phyloP scores from a whole-genome alignment of 805 yeast species.

The Monosporozyma siamensis region DNA sequence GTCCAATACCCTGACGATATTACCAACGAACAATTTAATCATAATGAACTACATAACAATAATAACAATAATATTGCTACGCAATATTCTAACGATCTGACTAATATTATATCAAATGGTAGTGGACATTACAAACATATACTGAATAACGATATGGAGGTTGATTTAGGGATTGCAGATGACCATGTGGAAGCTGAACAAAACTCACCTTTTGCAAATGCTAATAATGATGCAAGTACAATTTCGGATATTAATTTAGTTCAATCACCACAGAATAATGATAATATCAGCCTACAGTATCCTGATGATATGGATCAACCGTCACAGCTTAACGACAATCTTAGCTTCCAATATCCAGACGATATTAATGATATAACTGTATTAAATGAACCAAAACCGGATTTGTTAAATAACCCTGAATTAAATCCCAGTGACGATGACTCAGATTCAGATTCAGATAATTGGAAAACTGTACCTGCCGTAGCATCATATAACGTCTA shows the following conservation, averaged over 20 bases:
- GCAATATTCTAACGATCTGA: background rate
- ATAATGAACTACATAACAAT: background rate
- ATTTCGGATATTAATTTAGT: too few species aligned
- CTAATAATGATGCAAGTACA: too few species aligned
- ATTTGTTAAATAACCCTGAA: background rate
- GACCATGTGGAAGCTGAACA: background rate
- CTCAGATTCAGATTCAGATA: conserved; percentile 28
- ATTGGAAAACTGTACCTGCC: conserved; percentile 84
- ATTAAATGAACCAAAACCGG: background rate
- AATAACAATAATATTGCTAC: background rate
- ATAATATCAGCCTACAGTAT: background rate
- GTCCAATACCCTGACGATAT: background rate
- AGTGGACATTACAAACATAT: background rate
- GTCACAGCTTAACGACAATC: too few species aligned
- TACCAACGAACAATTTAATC: background rate
- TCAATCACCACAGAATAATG: too few species aligned
- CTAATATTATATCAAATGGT: background rate
- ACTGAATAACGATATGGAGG: background rate
- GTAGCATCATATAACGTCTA: conserved; percentile 70
- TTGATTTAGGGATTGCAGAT: background rate
- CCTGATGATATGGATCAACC: too few species aligned
- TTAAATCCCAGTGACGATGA: conserved; percentile 1
- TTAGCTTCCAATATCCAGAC: background rate
- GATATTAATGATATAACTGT: background rate
- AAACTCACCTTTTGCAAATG: background rate